Percentiles rank a stretch among this genome's conserved stretches.
Evolutionary conservation across 2,329 filamentous ascomycete genomes (phyloP).

Genomic region (Aspergillus tamarii): DNA sequence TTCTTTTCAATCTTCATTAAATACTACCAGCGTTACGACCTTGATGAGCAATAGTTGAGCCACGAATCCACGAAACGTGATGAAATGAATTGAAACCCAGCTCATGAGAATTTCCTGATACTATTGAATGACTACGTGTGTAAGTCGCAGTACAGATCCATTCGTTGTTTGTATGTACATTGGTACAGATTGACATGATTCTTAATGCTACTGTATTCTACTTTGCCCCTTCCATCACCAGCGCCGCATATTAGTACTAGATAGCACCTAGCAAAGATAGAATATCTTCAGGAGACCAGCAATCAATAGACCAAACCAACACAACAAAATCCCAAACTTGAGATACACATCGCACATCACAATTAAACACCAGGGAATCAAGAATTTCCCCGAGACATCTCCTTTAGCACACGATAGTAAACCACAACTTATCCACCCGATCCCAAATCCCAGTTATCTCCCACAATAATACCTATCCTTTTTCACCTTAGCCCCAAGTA

Average conservation of each 20-base stretch:
- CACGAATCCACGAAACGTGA: slow-evolving; percentile 9
- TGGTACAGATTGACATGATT: slow-evolving; percentile 8
- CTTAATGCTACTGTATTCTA: slow-evolving; percentile 5
- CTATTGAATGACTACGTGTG: neutral
- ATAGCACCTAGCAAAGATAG: neutral
- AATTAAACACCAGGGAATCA: neutral
- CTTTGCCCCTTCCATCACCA: neutral
- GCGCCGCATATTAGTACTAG: neutral
- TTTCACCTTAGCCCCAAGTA: too few species aligned
- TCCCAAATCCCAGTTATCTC: neutral
- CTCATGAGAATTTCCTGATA: neutral
- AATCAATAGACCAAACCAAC: neutral
- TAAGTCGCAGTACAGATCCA: neutral
- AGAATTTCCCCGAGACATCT: neutral
- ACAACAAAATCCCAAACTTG: neutral
- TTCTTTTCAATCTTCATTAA: neutral
- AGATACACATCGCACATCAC: neutral
- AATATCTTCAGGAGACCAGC: neutral
- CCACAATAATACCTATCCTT: neutral
- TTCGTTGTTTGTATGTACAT: slow-evolving; percentile 8
- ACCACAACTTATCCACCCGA: neutral
- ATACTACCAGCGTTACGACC: slow-evolving; percentile 8
- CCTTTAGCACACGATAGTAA: neutral
- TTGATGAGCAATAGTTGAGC: slow-evolving; percentile 8
- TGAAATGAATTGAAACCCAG: slow-evolving; percentile 1